Conservation (phyloP, 1,284 basidiomycete genomes). For the Leccinum holopus region DNA sequence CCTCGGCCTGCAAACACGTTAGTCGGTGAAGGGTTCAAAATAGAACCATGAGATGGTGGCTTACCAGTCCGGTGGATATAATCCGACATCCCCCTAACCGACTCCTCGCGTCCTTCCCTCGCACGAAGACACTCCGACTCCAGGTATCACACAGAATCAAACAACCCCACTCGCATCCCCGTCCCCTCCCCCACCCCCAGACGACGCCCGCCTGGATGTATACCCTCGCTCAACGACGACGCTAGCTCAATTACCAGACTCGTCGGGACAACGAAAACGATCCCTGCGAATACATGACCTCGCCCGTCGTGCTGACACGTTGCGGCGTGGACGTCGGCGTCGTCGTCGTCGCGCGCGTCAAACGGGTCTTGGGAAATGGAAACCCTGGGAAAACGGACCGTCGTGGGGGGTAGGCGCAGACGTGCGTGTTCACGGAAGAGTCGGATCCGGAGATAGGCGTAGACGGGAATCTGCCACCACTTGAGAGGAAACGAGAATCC, state of each 20-base stretch:
- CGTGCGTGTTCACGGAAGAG: neutral
- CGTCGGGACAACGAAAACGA: conserved; percentile 30
- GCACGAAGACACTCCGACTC: neutral
- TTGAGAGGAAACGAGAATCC: conserved; percentile 10
- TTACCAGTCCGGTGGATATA: too few relatives aligned
- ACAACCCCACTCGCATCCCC: neutral
- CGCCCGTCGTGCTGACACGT: conserved; percentile 10
- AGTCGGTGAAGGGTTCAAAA: too few relatives aligned
- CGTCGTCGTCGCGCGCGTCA: conserved; percentile 2
- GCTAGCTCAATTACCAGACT: conserved; percentile 25
- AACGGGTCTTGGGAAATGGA: conserved; percentile 10
- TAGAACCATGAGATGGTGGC: too few relatives aligned
- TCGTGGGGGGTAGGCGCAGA: neutral
- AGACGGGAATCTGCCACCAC: conserved; percentile 13
- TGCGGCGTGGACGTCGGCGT: neutral
- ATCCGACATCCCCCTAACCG: too few relatives aligned
- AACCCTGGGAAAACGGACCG: conserved; percentile 13
- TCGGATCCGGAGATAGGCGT: conserved; percentile 7
- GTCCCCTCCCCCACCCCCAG: neutral
- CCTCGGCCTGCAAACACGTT: too few relatives aligned
- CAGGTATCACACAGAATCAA: neutral
- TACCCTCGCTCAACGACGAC: conserved; percentile 23
- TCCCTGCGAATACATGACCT: conserved; percentile 13
- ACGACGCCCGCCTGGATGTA: conserved; percentile 15
- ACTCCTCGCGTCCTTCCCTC: too few relatives aligned